Base-by-base conservation (phyloP, 108 stramenopile genomes). In the Nannochloropsis oceanica region DNA sequence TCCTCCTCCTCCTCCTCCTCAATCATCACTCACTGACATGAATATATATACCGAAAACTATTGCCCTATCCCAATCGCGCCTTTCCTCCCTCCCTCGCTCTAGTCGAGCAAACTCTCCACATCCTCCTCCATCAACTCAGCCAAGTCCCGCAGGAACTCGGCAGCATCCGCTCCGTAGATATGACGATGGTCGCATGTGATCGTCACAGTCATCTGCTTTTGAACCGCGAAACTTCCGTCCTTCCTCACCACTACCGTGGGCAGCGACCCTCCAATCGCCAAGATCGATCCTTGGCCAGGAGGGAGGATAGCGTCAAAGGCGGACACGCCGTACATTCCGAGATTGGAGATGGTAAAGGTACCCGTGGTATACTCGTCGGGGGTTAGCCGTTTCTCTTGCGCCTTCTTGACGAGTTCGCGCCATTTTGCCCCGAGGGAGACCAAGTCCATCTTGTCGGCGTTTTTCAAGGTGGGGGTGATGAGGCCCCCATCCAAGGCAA, bases 321-420 rank as follows among this genome's bases (percentile, higher is more conserved):
- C 89, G 42, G 95, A 92, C 5, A 98, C 96, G 81, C 87, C 87
- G 89, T 96, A 97, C 97, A 98, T 98, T 44, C 97, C 97, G 89
- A 98, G 95, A 92, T 98, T 98, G 80, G 96, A 95, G 85, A 98
- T 98, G 46, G 96, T 94, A 87, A 98, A 96, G 12, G 97, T 98
- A 22, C 97, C 97, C 0, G 95, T 92, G 81, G 92, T 93, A 93
- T 95, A 97, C 91, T 97, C 97, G 87, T 94, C 96, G 25, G 97
- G 96, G 43, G 85, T 86, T 50, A 91, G 80, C 46, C 43, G 84
- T 79, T 89, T 89, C 25, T 44, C 84, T 81, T 86, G 89, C 43
- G 91, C 90, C 80, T 91, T 91, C 22, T 83, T 83, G 8, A 92
- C 89, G 12, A 92, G 83, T 14, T 91, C 93, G 91, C 93, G 96